Conservation (phyloP, 495 filamentous ascomycete genomes). For the Halenospora varia region DNA sequence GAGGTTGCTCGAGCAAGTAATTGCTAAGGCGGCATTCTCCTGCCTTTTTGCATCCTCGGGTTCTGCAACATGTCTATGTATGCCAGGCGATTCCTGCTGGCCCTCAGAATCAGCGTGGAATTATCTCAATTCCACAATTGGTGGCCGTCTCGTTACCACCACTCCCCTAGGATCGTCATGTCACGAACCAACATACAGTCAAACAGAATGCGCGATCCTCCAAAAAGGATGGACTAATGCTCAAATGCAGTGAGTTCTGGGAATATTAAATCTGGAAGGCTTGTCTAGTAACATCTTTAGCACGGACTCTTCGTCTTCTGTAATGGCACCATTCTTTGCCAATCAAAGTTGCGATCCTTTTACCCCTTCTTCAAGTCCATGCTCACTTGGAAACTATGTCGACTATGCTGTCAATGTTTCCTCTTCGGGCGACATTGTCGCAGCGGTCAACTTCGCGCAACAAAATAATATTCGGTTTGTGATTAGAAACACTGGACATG, state of each 20-base stretch:
- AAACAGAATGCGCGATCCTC: background rate
- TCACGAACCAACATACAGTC: background rate
- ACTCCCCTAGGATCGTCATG: background rate
- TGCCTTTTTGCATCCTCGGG: too few species aligned
- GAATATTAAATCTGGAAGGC: background rate
- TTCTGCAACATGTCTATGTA: too few species aligned
- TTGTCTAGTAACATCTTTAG: background rate
- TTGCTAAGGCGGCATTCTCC: too few species aligned
- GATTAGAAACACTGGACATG: conserved; percentile 43
- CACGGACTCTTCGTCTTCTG: background rate
- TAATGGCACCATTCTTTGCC: conserved; percentile 37
- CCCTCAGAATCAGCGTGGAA: background rate
- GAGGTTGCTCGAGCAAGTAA: too few species aligned
- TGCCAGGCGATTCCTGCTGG: background rate
- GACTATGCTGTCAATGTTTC: conserved; percentile 50
- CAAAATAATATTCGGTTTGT: conserved; percentile 36
- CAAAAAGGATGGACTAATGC: background rate
- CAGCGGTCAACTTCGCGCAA: conserved; percentile 49
- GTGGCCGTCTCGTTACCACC: background rate
- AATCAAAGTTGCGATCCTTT: conserved; percentile 57
- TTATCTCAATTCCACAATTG: background rate
- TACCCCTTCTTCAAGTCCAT: conserved; percentile 38
- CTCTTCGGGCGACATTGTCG: conserved; percentile 36
- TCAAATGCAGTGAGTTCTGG: background rate
- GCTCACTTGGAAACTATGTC: conserved; percentile 54